Percentiles rank a stretch among this genome's conserved stretches.
Conservation (phyloP, 2,329 filamentous ascomycete species). For the Dothidotthia symphoricarpi region DNA sequence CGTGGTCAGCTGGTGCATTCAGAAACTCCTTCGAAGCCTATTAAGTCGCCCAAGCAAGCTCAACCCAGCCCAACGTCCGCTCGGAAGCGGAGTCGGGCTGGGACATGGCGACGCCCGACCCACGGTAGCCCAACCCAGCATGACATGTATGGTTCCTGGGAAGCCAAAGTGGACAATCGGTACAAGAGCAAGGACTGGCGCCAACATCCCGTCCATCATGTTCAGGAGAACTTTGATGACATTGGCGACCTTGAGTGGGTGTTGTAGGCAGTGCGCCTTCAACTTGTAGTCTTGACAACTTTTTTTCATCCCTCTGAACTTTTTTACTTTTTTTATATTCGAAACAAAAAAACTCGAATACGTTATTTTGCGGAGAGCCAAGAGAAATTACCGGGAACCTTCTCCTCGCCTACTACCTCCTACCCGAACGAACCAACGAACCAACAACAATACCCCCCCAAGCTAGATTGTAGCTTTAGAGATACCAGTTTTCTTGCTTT, state of each 20-base stretch:
- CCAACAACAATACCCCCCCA: conserved; percentile 18
- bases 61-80: conserved; percentile 36
- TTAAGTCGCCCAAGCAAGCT: conserved; percentile 34
- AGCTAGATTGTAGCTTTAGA: conserved; percentile 40
- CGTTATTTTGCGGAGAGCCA: too few relatives aligned
- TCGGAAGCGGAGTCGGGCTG: conserved; percentile 42
- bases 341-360: conserved; percentile 20
- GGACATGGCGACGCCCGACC: conserved; percentile 40
- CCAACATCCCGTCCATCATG: conserved; percentile 39
- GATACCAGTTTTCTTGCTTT: conserved; percentile 41
- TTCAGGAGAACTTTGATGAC: conserved; percentile 53
- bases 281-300: conserved; percentile 56
- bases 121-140: conserved; percentile 39
- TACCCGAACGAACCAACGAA: conserved; percentile 10
- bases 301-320: conserved; percentile 37
- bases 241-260: conserved; percentile 89
- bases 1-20: conserved; percentile 59
- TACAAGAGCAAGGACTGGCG: conserved; percentile 52
- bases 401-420: conserved; percentile 9
- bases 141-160: conserved; percentile 38
- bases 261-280: conserved; percentile 74
- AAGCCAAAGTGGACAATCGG: conserved; percentile 43
- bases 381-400: conserved; percentile 22
- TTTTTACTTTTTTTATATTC: conserved; percentile 20
- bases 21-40: conserved; percentile 46